These are phyloP conservation scores for Aspergillus kassunensis DNA, from an alignment of 495 filamentous ascomycete species.

Conservation along the genomic window DNA sequence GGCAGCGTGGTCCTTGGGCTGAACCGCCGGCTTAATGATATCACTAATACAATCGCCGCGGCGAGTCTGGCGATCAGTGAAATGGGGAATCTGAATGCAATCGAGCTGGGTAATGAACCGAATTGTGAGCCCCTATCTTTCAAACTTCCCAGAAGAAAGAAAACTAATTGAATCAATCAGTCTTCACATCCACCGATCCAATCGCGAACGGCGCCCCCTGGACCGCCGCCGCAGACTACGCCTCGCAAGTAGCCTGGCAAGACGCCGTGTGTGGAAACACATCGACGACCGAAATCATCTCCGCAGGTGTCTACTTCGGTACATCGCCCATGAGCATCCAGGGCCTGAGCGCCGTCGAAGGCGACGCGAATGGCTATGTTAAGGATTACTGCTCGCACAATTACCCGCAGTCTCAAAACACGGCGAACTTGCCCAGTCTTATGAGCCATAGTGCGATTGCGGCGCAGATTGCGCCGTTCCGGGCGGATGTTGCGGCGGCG, in stretches of 20 bases:
- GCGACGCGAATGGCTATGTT: slow-evolving; percentile 45
- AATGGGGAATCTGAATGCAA: slow-evolving; percentile 50
- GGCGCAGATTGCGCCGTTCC: slow-evolving; percentile 44
- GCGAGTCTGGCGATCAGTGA: slow-evolving; percentile 42
- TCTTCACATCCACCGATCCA: slow-evolving; percentile 33
- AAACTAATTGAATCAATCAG: not conserved
- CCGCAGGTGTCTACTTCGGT: slow-evolving; percentile 56
- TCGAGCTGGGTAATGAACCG: slow-evolving; percentile 61
- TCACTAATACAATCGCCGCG: slow-evolving; percentile 53
- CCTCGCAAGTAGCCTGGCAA: slow-evolving; percentile 53
- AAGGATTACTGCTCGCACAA: slow-evolving; percentile 56
- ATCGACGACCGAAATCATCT: slow-evolving; percentile 41
- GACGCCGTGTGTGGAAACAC: slow-evolving; percentile 48
- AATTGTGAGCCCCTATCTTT: slow-evolving; percentile 43
- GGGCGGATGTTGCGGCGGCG: slow-evolving; percentile 47
- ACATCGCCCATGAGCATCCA: slow-evolving; percentile 49
- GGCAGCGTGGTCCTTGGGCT: slow-evolving; percentile 54
- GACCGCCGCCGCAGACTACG: slow-evolving; percentile 49
- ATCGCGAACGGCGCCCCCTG: slow-evolving; percentile 49
- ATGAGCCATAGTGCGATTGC: slow-evolving; percentile 52
- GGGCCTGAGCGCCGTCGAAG: slow-evolving; percentile 46
- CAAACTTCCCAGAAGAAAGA: not conserved
- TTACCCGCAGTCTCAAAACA: slow-evolving; percentile 52
- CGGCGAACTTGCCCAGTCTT: slow-evolving; percentile 29
- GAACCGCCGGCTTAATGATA: slow-evolving; percentile 53